Base-by-base conservation (phyloP, 2,329 filamentous ascomycete genomes). In the Arthrinium puccinioides region DNA sequence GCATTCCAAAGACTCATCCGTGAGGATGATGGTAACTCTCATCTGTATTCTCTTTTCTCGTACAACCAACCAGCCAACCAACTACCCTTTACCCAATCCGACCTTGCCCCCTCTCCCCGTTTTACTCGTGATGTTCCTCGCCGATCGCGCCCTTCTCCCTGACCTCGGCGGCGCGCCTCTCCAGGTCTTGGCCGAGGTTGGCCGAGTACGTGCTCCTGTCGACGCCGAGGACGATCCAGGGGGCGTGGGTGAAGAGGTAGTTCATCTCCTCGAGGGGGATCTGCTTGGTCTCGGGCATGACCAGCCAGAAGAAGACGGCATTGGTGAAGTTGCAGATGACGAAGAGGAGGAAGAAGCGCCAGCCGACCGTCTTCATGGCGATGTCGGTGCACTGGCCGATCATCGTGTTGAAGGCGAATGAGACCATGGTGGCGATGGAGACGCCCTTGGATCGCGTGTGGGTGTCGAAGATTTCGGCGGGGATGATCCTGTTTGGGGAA, bases 401-500 rank as follows among this genome's bases (percentile, higher is more conserved):
- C 42, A 70, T 70, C 26, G 84, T 81, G 53, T 85, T 86, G 43
- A 80, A 87, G 2, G 82, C 82, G 56, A 84, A 87, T 9, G 71
- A 78, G 1, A 65, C 69, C 82, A 87, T 86, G 5, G 79, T 84
- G 0, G 82, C 82, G 44, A 87, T 77, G 2, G 79, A 81, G 2
- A 88, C 83, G 48, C 82, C 84, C 63, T 86, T 86, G 37, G 77
- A 70, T 26, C 84, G 73, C 0, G 83, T 88, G 43, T 79, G 75
- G 3, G 81, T 88, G 58, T 88, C 84, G 60, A 88, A 88, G 27
- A 87, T 82, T 54, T 87, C 82, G 34, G 82, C 79, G 0, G 75
- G 76, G 42, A 80, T 77, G 46, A 74, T 73, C 71, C 51, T 54
- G 26, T 37, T 32, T 5, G 11, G n/a, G n/a, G n/a, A n/a, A n/a